Base-by-base conservation (phyloP, 2,329 filamentous ascomycete genomes). In the Rhinocladiella similis region DNA sequence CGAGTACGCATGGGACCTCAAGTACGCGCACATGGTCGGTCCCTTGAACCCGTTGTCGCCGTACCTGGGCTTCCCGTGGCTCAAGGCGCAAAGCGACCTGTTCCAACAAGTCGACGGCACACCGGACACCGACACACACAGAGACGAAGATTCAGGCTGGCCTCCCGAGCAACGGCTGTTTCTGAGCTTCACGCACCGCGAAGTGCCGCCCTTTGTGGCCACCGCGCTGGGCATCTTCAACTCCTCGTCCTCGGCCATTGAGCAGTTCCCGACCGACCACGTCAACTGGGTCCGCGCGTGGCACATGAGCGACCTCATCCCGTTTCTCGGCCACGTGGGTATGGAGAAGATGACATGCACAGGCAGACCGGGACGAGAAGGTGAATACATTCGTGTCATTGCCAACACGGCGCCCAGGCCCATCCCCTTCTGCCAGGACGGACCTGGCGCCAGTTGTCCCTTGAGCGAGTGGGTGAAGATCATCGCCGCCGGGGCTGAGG, bases 381-480 rank as follows among this genome's bases (percentile, higher is more conserved):
- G 69, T 71, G 38, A 75, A 70, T 14, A 79, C 56, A 67, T 87
- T 41, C 80, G 84, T 14, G 77, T 88, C 47, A 73, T 78, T 10
- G 73, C 87, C 41, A 87, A 88, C 63, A 84, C 87, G 54, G 81
- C 80, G 6, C 78, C 87, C 2, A 87, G 87, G 65, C 82, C 82
- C 0, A 69, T 87, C 1, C 77, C 80, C 0, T 75, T 72, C 0
- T 87, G 83, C 69, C 73, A 77, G 59, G 73, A 72, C 59, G 84
- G 81, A 0, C 83, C 81, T 3, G 85, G 82, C 5, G 74, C 70
- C 5, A 81, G 78, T 16, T 85, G 83, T 63, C 69, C 74, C 2
- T 33, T 72, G 42, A 67, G 68, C 16, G 66, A 68, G 3, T 81
- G 82, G 63, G 57, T 70, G 27, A 66, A 72, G 1, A 78, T 77